A percentile compares a stretch with the other conserved stretches of the same genome.
phyloP scores from a whole-genome alignment of 1,284 basidiomycete species.

The Heterobasidion occidentale region DNA sequence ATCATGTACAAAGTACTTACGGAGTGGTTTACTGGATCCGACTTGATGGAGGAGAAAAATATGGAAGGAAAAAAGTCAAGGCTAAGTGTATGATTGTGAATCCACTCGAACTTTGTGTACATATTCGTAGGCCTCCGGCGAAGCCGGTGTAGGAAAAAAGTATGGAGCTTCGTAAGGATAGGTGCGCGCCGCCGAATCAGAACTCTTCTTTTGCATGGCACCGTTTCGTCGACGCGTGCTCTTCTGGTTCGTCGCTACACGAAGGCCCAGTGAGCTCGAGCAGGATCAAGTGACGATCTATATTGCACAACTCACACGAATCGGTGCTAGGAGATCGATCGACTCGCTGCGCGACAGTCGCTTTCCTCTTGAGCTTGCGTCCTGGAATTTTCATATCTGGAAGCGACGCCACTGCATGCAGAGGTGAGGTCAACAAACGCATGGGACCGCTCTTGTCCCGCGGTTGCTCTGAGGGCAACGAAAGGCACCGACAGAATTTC shows the following conservation, averaged over 20 bases:
- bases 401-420: neutral
- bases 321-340: neutral
- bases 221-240: too few relatives aligned
- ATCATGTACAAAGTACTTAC: too few relatives aligned
- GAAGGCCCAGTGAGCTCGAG: neutral
- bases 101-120: conserved; percentile 6
- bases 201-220: too few relatives aligned
- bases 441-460: neutral
- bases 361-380: neutral
- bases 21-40: too few relatives aligned
- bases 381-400: neutral
- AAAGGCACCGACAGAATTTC: neutral
- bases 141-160: conserved; percentile 43
- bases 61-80: neutral
- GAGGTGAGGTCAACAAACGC: neutral
- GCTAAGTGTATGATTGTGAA: neutral
- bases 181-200: conserved; percentile 30
- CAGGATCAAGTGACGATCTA: neutral
- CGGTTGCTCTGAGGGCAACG: neutral
- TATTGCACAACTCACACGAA: neutral
- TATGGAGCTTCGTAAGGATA: conserved; percentile 57
- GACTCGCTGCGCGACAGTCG: neutral
- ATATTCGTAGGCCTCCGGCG: conserved; percentile 27
- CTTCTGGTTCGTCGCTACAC: too few relatives aligned
- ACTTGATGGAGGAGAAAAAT: too few relatives aligned